phyloP scores from a whole-genome alignment of 345 rosid genomes.

The Orychophragmus violaceus region DNA sequence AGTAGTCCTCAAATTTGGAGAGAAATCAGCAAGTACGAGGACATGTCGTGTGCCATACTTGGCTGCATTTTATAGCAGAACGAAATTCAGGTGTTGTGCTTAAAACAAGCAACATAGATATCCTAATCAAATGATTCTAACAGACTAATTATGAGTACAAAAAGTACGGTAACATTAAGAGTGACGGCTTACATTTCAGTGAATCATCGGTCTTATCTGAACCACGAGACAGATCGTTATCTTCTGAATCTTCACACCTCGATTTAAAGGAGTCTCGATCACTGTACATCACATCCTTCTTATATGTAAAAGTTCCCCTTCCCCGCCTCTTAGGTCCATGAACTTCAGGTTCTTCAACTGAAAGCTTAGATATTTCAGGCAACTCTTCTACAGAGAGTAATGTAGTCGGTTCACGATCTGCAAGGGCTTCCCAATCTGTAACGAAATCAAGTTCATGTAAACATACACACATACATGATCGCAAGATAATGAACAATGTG shows the following conservation, averaged over 20 bases:
- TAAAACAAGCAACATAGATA: neutral
- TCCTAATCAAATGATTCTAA: neutral
- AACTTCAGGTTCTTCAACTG: conserved; percentile 47
- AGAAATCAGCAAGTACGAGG: conserved; percentile 72
- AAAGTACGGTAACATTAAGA: neutral
- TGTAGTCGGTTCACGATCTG: conserved; percentile 55
- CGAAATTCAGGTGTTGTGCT: neutral
- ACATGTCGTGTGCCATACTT: conserved; percentile 76
- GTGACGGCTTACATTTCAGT: conserved; percentile 40
- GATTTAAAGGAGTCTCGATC: conserved; percentile 36
- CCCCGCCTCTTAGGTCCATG: conserved; percentile 78
- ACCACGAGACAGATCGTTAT: conserved; percentile 27
- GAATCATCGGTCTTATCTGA: conserved; percentile 38
- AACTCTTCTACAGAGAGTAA: conserved; percentile 47
- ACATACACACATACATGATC: neutral
- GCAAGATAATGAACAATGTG: conserved; percentile 1
- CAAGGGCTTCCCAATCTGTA: conserved; percentile 90
- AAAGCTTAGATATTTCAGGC: conserved; percentile 57
- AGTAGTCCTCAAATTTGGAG: conserved; percentile 64
- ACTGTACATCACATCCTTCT: conserved; percentile 48
- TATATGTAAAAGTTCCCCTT: conserved; percentile 77
- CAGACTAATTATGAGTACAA: neutral
- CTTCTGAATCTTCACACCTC: conserved; percentile 37
- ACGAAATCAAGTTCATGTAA: neutral
- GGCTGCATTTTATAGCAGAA: conserved; percentile 41